Percentiles rank a stretch among this genome's conserved stretches.
These are phyloP conservation scores for Backusella luteola DNA, from an alignment of 192 early-diverging fungal genomes.

Conservation along the genomic window DNA sequence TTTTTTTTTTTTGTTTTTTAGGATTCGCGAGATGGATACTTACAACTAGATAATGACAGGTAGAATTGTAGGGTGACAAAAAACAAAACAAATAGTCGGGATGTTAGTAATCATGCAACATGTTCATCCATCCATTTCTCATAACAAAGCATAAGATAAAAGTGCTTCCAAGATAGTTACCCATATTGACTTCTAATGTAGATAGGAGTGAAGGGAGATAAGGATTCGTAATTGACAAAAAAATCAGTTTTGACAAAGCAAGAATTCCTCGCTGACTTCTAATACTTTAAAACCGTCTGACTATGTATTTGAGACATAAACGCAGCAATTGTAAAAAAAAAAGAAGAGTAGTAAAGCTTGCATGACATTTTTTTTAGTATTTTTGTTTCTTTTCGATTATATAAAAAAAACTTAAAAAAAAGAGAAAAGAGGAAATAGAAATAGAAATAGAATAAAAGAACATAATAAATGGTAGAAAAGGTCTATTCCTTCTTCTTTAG, in stretches of 20 bases:
- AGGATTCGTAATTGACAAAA: slow-evolving; percentile 1
- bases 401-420: neutral
- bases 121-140: slow-evolving; percentile 8
- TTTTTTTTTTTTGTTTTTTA: neutral
- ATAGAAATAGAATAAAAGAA: neutral
- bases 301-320: neutral
- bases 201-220: neutral
- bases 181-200: slow-evolving; percentile 12
- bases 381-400: neutral
- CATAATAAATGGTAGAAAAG: neutral
- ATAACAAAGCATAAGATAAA: neutral
- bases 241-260: neutral
- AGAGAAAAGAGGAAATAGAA: neutral
- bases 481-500: slow-evolving; percentile 5
- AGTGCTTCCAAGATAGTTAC: neutral
- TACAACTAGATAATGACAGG: slow-evolving; percentile 21
- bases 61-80: neutral
- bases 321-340: neutral
- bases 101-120: neutral
- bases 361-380: neutral
- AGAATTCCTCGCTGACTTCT: neutral
- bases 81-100: neutral
- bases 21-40: slow-evolving; percentile 7
- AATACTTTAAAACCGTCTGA: slow-evolving; percentile 4
- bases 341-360: neutral